Evolutionary conservation across 2,329 filamentous ascomycete genomes (phyloP).

Genomic region (Talaromyces islandicus): DNA sequence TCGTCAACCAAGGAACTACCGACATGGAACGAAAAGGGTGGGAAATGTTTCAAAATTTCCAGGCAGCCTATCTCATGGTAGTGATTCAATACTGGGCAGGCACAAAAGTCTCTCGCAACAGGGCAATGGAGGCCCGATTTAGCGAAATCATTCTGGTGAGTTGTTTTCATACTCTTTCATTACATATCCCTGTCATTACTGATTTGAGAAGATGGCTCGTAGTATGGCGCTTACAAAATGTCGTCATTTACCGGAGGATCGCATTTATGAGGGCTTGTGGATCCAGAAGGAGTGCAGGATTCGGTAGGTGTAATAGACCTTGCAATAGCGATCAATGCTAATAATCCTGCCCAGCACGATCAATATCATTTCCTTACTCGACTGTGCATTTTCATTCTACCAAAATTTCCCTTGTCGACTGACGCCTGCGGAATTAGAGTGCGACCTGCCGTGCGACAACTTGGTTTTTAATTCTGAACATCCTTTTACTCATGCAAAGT

Average conservation of each 20-base stretch:
- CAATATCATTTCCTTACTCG: constrained; percentile 34
- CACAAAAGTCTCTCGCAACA: constrained; percentile 29
- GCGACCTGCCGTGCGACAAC: constrained; percentile 39
- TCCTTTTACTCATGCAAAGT: constrained; percentile 37
- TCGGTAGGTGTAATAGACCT: constrained; percentile 22
- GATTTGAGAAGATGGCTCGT: constrained; percentile 28
- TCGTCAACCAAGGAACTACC: constrained; percentile 18
- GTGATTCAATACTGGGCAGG: constrained; percentile 42
- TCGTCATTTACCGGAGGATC: constrained; percentile 33
- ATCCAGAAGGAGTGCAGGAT: constrained; percentile 41
- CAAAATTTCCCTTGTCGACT: constrained; percentile 41
- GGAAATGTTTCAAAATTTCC: constrained; percentile 35
- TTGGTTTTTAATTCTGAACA: constrained; percentile 34
- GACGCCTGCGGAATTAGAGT: constrained; percentile 34
- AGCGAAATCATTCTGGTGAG: constrained; percentile 36
- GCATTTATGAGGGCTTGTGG: constrained; percentile 34
- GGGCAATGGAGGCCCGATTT: constrained; percentile 40
- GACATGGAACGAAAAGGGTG: constrained; percentile 24
- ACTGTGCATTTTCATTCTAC: constrained; percentile 41
- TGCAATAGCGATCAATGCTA: background rate
- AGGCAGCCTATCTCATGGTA: constrained; percentile 38
- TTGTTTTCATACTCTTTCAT: constrained; percentile 5
- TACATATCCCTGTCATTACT: background rate
- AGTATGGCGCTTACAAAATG: constrained; percentile 32
- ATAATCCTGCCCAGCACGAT: constrained; percentile 27